Evolutionary conservation across 805 yeast genomes (phyloP).

Genomic region (Candida mattraensis): DNA sequence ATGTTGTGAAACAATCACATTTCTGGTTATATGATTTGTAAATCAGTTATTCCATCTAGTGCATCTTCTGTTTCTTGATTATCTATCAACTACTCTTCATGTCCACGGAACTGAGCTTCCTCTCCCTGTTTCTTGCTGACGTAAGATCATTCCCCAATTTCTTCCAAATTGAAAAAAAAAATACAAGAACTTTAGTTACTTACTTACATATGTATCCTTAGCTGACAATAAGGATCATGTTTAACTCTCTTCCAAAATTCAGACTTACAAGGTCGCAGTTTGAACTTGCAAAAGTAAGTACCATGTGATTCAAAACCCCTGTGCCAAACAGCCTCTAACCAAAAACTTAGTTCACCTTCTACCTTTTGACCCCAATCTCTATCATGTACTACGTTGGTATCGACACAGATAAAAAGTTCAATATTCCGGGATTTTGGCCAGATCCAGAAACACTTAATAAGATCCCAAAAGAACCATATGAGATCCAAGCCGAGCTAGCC

Average conservation of each 20-base stretch:
- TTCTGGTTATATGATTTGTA: too few relatives aligned
- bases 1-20: too few relatives aligned
- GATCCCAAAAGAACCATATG: conserved; percentile 90
- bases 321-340: conserved; percentile 6
- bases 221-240: conserved; percentile 9
- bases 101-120: too few relatives aligned
- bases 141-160: neutral
- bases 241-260: conserved; percentile 23
- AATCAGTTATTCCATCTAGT: too few relatives aligned
- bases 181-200: neutral
- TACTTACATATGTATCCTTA: too few relatives aligned
- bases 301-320: neutral
- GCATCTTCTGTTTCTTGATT: too few relatives aligned
- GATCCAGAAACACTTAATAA: conserved; percentile 89
- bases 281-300: conserved; percentile 49
- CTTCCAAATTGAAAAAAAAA: too few relatives aligned
- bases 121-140: too few relatives aligned
- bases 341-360: conserved; percentile 69
- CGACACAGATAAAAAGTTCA: conserved; percentile 84
- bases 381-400: conserved; percentile 93
- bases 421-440: conserved; percentile 95
- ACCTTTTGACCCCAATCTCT: conserved; percentile 80
- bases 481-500: conserved; percentile 87
- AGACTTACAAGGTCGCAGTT: conserved; percentile 48
- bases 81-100: too few relatives aligned